Base-by-base conservation (phyloP, 257 asterid genomes). In the Orobanche coerulescens region DNA sequence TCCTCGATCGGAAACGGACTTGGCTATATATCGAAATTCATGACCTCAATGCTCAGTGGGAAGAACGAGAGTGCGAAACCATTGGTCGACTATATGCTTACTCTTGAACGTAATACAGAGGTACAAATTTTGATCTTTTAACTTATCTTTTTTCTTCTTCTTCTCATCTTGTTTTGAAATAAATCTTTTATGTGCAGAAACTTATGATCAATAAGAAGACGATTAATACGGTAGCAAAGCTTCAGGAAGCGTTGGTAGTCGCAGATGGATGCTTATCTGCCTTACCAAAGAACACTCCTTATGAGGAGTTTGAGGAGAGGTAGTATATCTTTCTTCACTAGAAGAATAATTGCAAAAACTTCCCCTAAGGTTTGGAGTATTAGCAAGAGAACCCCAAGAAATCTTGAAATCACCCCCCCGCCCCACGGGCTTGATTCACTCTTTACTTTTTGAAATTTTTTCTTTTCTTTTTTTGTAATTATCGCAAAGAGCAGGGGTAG, bases 91-190 rank as follows among this genome's bases (percentile, higher is more conserved):
- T 83, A 81, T 72, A 75, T 88, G 72, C 71, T 75, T 16, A 73
- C 81, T 68, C 95, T 88, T 54, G 81, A 73, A 42, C 86, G 82
- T 44, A 81, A 72, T 16, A 93, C 95, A 75, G 82, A 82, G 92
- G 96, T 83, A 74, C 15, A 52, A 24, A 36, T 1, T 36, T 36
- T 6, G 31, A 5, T 2, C 31, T 26, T 1, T 26, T 26, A n/a
- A n/a, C n/a, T n/a, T n/a, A n/a, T n/a, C n/a, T n/a, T n/a, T n/a
- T n/a, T 36, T 36, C 9, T 5, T 42, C 6, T 13, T 24, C 36
- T 43, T 49, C 16, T 26, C 28, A n/a, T 30, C 34, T 16, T 58
- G n/a, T 48, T 28, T 42, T 11, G 28, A 48, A 37, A 64, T 23
- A 48, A 37, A 64, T 23, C 58, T 43, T n/a, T 18, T 62, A 54